A percentile compares a stretch with the other conserved stretches of the same genome.
These are phyloP conservation scores for Stipa capillata DNA, from an alignment of 176 grass and related monocot species.

Conservation along the genomic window DNA sequence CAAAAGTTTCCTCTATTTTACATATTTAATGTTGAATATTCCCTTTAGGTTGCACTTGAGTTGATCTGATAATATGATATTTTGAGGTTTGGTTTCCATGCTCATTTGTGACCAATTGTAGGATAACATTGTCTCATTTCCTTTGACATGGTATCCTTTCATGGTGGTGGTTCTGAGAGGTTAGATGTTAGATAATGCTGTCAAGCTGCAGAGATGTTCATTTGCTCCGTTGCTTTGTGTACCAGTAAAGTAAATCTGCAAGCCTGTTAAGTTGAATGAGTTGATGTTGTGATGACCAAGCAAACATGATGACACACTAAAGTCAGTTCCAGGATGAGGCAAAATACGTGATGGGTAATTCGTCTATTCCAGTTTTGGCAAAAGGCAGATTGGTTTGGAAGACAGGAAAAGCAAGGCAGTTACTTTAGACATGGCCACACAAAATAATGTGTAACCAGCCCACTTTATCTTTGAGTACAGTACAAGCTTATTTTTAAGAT, in stretches of 20 bases:
- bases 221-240: background rate
- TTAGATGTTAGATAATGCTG: background rate
- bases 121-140: background rate
- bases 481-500: background rate
- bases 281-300: background rate
- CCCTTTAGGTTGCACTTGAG: background rate
- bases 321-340: background rate
- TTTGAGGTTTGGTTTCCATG: background rate
- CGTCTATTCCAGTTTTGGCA: background rate
- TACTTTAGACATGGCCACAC: background rate
- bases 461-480: background rate
- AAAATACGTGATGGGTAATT: background rate
- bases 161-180: background rate
- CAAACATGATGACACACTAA: background rate
- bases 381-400: background rate
- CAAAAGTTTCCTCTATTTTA: background rate
- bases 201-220: background rate
- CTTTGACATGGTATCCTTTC: background rate
- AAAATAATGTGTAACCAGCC: background rate
- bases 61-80: background rate
- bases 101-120: background rate
- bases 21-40: background rate
- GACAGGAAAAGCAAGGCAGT: background rate
- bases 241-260: background rate
- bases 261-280: background rate